Evolutionary conservation across 2,329 filamentous ascomycete genomes (phyloP).

Genomic region (Hypocreales sp.): DNA sequence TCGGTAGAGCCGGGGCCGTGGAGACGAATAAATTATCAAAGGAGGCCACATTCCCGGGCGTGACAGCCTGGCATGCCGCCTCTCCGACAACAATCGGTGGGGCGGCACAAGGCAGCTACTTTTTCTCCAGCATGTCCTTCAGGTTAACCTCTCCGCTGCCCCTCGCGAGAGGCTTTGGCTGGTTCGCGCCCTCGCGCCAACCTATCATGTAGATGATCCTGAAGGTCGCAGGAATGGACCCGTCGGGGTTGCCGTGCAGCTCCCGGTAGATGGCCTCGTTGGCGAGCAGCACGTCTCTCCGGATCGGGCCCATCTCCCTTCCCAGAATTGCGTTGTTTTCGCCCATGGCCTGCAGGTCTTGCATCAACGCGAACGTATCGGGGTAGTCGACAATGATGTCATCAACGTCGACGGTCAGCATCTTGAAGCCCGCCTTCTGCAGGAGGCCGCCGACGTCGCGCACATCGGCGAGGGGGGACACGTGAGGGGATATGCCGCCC

Average conservation of each 20-base stretch:
- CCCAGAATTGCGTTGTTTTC: conserved; percentile 81
- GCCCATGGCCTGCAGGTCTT: conserved; percentile 90
- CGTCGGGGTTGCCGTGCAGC: conserved; percentile 71
- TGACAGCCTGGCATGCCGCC: too few species aligned
- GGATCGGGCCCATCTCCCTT: conserved; percentile 65
- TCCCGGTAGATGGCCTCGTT: conserved; percentile 78
- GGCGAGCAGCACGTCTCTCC: conserved; percentile 72
- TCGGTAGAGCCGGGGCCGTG: too few species aligned
- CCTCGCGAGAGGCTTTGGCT: conserved; percentile 64
- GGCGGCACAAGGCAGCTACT: too few species aligned
- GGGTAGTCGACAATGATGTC: conserved; percentile 95
- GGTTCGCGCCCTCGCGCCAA: conserved; percentile 74
- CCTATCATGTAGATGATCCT: conserved; percentile 97
- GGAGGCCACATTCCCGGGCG: too few species aligned
- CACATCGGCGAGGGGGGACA: conserved; percentile 85
- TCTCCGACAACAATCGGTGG: too few species aligned
- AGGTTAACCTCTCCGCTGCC: conserved; percentile 80
- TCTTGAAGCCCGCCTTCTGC: conserved; percentile 78
- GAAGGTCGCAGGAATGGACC: conserved; percentile 75
- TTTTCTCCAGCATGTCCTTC: conserved; percentile 56
- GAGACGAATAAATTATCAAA: too few species aligned
- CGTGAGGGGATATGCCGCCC: conserved; percentile 82
- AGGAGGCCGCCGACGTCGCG: conserved; percentile 79
- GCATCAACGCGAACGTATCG: conserved; percentile 78
- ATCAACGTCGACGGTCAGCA: conserved; percentile 92